phyloP scores from a whole-genome alignment of 2,329 filamentous ascomycete genomes.

The Colletotrichum paranaense region DNA sequence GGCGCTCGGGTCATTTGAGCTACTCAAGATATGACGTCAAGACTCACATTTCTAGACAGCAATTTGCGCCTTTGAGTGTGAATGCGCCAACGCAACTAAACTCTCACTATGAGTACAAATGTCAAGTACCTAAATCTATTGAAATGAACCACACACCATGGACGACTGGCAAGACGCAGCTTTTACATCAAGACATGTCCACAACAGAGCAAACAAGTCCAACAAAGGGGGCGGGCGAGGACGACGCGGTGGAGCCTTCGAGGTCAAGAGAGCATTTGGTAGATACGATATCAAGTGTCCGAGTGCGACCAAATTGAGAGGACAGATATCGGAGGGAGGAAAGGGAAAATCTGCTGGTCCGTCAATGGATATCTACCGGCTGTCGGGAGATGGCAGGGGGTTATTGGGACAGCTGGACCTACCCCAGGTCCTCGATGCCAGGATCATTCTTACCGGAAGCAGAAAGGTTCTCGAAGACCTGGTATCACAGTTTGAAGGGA shows the following conservation, averaged over 20 bases:
- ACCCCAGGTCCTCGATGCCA: slow-evolving; percentile 6
- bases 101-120: too few relatives aligned
- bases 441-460: slow-evolving; percentile 15
- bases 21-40: neutral
- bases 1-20: neutral
- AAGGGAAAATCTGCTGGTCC: neutral
- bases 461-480: slow-evolving; percentile 10
- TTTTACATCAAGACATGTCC: slow-evolving; percentile 17
- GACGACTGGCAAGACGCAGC: slow-evolving; percentile 31
- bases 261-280: slow-evolving; percentile 21
- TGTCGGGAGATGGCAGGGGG: slow-evolving; percentile 18
- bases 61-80: neutral
- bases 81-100: too few relatives aligned
- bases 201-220: slow-evolving; percentile 18
- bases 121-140: neutral
- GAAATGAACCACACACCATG: neutral
- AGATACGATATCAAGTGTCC: slow-evolving; percentile 25
- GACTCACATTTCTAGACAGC: neutral
- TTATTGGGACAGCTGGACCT: slow-evolving; percentile 1
- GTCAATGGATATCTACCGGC: slow-evolving; percentile 13
- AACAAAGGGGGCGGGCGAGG: neutral
- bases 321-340: fast-evolving
- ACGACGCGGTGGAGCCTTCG: slow-evolving; percentile 12
- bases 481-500: neutral
- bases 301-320: neutral